Evolutionary conservation across 2,329 filamentous ascomycete genomes (phyloP).

Genomic region (Neobulgaria alba): DNA sequence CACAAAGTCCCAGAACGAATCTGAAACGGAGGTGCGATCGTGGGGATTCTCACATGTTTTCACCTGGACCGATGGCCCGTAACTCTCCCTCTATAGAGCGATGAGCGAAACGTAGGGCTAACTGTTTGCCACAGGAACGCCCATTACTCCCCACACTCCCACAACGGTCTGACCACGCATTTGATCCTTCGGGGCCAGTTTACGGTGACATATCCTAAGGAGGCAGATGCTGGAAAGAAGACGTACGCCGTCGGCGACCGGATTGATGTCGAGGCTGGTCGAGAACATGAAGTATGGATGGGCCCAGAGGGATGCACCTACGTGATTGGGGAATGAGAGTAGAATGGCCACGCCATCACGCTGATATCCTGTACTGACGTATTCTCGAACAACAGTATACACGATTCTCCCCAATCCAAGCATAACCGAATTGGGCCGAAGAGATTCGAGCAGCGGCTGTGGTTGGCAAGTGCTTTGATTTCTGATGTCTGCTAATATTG

Average conservation of each 20-base stretch:
- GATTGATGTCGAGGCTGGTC: slow-evolving; percentile 56
- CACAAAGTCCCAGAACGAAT: slow-evolving; percentile 35
- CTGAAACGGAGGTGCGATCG: slow-evolving; percentile 53
- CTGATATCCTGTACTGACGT: neutral
- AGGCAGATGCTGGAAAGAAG: slow-evolving; percentile 43
- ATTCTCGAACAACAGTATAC: neutral
- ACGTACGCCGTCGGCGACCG: slow-evolving; percentile 52
- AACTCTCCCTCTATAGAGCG: slow-evolving; percentile 29
- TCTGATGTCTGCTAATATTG: too few relatives aligned
- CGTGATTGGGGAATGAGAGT: slow-evolving; percentile 49
- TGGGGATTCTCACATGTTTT: slow-evolving; percentile 66
- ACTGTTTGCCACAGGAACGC: slow-evolving; percentile 42
- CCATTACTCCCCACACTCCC: slow-evolving; percentile 60
- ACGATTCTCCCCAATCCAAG: too few relatives aligned
- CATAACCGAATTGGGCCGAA: too few relatives aligned
- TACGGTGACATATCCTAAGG: slow-evolving; percentile 58
- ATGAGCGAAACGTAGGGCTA: slow-evolving; percentile 8
- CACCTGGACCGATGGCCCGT: slow-evolving; percentile 65
- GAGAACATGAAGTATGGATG: slow-evolving; percentile 62
- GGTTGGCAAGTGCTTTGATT: too few relatives aligned
- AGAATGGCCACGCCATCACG: too few relatives aligned
- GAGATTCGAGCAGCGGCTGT: too few relatives aligned
- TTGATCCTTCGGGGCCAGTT: slow-evolving; percentile 56
- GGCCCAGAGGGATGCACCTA: slow-evolving; percentile 59
- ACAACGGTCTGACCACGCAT: slow-evolving; percentile 58